A percentile compares a stretch with the other conserved stretches of the same genome.
These are phyloP conservation scores for Ogataea corticis DNA, from an alignment of 805 yeast species.

Conservation along the genomic window DNA sequence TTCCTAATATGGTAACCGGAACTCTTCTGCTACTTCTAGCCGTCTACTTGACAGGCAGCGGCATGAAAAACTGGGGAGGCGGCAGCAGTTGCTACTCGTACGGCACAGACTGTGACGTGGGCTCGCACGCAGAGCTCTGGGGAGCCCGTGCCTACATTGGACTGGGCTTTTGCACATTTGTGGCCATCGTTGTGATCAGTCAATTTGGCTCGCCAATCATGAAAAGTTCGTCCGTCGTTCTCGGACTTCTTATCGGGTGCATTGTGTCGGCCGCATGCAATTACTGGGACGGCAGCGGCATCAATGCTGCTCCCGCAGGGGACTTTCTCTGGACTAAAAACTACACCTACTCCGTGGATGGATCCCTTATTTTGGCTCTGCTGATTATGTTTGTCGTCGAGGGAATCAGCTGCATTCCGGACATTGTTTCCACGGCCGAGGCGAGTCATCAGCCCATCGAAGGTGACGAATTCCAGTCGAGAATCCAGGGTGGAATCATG, in stretches of 20 bases:
- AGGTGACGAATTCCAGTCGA: conserved; percentile 70
- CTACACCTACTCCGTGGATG: conserved; percentile 66
- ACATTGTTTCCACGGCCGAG: conserved; percentile 84
- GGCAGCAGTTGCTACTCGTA: conserved; percentile 62
- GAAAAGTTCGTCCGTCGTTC: conserved; percentile 80
- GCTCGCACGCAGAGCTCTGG: conserved; percentile 54
- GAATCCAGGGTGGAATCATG: conserved; percentile 81
- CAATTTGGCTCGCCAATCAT: conserved; percentile 81
- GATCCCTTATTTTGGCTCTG: conserved; percentile 73
- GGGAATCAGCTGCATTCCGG: conserved; percentile 85
- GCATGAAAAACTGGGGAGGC: conserved; percentile 79
- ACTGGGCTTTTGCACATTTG: conserved; percentile 70
- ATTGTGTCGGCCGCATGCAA: conserved; percentile 83
- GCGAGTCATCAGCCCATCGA: conserved; percentile 74
- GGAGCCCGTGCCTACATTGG: conserved; percentile 79
- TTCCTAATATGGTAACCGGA: conserved; percentile 83
- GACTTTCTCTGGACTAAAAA: conserved; percentile 82
- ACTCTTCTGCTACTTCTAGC: conserved; percentile 83
- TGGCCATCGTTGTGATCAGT: conserved; percentile 66
- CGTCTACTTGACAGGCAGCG: conserved; percentile 57
- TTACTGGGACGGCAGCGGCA: conserved; percentile 58
- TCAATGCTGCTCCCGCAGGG: conserved; percentile 68
- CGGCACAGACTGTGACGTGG: conserved; percentile 42
- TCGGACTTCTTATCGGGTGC: conserved; percentile 77
- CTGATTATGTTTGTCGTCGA: conserved; percentile 69